phyloP scores from a whole-genome alignment of 2,329 filamentous ascomycete genomes.

The Xylariales sp. region DNA sequence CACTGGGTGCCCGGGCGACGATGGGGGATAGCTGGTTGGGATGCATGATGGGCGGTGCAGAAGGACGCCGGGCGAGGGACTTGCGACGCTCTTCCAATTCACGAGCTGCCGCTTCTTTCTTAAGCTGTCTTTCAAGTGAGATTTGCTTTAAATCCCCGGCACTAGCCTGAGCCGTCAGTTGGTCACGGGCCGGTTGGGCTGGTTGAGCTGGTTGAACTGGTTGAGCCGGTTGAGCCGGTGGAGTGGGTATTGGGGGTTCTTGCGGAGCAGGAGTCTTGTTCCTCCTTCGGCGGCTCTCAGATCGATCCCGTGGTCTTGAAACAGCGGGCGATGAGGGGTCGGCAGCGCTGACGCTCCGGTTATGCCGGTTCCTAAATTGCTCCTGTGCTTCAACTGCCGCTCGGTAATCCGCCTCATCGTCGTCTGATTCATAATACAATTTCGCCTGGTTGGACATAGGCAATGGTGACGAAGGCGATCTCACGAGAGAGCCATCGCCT shows the following conservation, averaged over 20 bases:
- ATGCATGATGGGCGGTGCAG: conserved; percentile 82
- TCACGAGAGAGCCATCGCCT: conserved; percentile 66
- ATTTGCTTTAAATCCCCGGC: conserved; percentile 66
- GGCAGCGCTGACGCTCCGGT: conserved; percentile 60
- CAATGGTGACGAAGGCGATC: conserved; percentile 84
- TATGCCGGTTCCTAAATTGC: conserved; percentile 66
- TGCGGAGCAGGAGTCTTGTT: conserved; percentile 48
- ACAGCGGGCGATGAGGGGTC: conserved; percentile 49
- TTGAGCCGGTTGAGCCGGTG: conserved; percentile 28
- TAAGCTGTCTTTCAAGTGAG: conserved; percentile 71
- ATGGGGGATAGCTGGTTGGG: conserved; percentile 67
- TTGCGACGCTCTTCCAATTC: conserved; percentile 90
- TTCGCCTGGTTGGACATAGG: conserved; percentile 74
- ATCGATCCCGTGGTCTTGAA: conserved; percentile 51
- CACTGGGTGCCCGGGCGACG: conserved; percentile 47
- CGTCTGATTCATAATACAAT: conserved; percentile 61
- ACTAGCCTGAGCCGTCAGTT: conserved; percentile 49
- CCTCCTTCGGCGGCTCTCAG: conserved; percentile 54
- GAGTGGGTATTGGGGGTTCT: conserved; percentile 47
- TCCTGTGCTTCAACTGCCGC: conserved; percentile 66
- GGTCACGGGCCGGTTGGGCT: conserved; percentile 41
- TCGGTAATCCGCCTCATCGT: conserved; percentile 73
- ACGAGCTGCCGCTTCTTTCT: conserved; percentile 80
- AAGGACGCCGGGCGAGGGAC: conserved; percentile 83
- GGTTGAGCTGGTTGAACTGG: conserved; percentile 14